Evolutionary conservation across 306 rosid species (phyloP), one percentile per base, ranked within the genome.

Genomic region (Malus domestica): DNA sequence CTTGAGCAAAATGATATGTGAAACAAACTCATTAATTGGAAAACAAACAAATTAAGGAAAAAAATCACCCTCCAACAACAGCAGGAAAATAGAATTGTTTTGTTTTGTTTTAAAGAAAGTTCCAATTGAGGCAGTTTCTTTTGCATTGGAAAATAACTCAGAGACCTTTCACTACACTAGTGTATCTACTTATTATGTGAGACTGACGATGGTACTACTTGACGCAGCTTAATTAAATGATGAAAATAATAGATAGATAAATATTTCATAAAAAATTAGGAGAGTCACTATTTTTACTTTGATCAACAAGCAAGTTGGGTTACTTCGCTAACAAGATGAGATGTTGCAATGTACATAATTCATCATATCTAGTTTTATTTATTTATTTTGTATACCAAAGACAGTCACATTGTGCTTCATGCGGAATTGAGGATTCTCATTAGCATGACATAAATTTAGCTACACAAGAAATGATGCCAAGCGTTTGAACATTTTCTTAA

Each of bases 401-500:
- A 60, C 6, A 60, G 16, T 22, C 4, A 25, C 38, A 33, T 33
- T 33, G 38, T 33, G 38, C 38, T 33, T 33, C 38, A 33, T 33
- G 38, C 7, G 38, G 38, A 33, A 33, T 33, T 60, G 65, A 60
- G 19, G 15, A 60, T 33, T 33, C 11, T 46, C 13, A 25, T 9
- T 15, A 60, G 32, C 66, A 13, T 11, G 66, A 33, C 38, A 22
- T 54, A 19, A 10, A 58, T 57, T n/a, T 27, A 14, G 67, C 78
- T 75, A 49, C 25, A 59, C 30, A 10, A 78, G 72, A 71, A 71
- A 78, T 49, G 55, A 19, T 74, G 67, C 83, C 55, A 80, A 55
- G 29, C 65, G 58, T 45, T 68, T 59, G 71, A 58, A 59, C 75
- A 80, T 8, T 19, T 15, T 74, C 54, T 59, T 74, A 23, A 67